Base-by-base conservation (phyloP, 129 eudicot species). In the Arctium minus region DNA sequence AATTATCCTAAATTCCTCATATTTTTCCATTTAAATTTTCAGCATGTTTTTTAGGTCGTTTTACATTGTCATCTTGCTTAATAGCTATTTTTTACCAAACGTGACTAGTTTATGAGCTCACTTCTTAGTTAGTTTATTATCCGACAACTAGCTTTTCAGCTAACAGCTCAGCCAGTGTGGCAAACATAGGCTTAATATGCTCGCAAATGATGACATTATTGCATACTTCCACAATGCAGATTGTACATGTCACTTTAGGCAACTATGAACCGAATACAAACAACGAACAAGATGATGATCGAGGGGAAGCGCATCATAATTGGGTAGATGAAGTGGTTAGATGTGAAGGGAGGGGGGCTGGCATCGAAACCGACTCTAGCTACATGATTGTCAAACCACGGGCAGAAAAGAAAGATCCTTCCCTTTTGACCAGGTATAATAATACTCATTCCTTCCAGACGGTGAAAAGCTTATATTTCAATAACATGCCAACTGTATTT, bases 301-400 rank as follows among this genome's bases (percentile, higher is more conserved):
- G 91, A 50, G 88, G 86, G 77, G 98, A 96, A 82, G 91, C 88
- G 70, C 93, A 89, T 76, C 99, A 96, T 81, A 90, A 96, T 79
- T 96, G 99, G 99, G 97, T 96, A 81, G 91, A 96, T 84, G 99
- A 93, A 87, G 98, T 96, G 36, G 92, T 91, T 74, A 88, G 99
- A 84, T 88, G 91, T 81, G 97, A 91, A 87, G 97, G 92, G 72
- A 85, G 88, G 67, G 92, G 91, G 48, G 78, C 72, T 76, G 89
- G 86, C 27, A 82, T 60, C 82, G 99, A 90, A 79, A 74, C 74
- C 60, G 85, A 84, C 74, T 81, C 92, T 50, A 84, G 86, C 86
- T 81, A 78, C 85, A 73, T 85, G 68, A 40, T 60, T 74, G 53
- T 90, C 30, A 85, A 96, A 83, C 89, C 90, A 35, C 85, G 89